Evolutionary conservation across 208 protist species (phyloP).

Genomic region (Strigomonas galati): DNA sequence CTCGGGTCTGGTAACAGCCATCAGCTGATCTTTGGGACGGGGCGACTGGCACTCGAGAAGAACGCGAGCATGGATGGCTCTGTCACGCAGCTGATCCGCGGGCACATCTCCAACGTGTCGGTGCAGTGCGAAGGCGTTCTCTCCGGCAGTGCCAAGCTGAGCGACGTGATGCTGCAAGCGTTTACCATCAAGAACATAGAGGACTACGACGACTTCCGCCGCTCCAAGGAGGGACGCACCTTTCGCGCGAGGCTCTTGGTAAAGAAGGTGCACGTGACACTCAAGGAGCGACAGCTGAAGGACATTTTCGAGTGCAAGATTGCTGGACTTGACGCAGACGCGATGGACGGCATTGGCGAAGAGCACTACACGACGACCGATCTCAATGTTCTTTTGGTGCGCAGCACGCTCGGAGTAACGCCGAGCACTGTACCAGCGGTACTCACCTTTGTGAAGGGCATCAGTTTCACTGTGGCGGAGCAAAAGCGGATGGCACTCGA

Average conservation of each 20-base stretch:
- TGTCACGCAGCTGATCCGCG: conserved; percentile 26
- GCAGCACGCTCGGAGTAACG: conserved; percentile 60
- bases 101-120: conserved; percentile 29
- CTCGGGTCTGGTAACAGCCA: conserved; percentile 75
- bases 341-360: conserved; percentile 76
- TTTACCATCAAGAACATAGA: conserved; percentile 64
- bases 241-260: conserved; percentile 51
- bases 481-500: conserved; percentile 37
- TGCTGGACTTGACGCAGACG: conserved; percentile 27
- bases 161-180: conserved; percentile 33
- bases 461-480: conserved; percentile 50
- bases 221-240: conserved; percentile 60
- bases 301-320: conserved; percentile 81
- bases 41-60: conserved; percentile 33
- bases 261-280: conserved; percentile 49
- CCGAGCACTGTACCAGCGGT: conserved; percentile 73
- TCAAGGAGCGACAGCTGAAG: conserved; percentile 87
- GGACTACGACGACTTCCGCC: conserved; percentile 27
- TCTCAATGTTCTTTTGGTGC: conserved; percentile 36
- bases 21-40: conserved; percentile 42
- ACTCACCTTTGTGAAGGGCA: conserved; percentile 44
- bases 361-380: conserved; percentile 49
- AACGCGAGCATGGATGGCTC: conserved; percentile 16
- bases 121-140: conserved; percentile 80
- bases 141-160: conserved; percentile 56